A percentile compares a stretch with the other conserved stretches of the same genome.
These are phyloP conservation scores for Barbatosphaeria neglecta DNA, from an alignment of 495 filamentous ascomycete genomes.

Conservation along the genomic window DNA sequence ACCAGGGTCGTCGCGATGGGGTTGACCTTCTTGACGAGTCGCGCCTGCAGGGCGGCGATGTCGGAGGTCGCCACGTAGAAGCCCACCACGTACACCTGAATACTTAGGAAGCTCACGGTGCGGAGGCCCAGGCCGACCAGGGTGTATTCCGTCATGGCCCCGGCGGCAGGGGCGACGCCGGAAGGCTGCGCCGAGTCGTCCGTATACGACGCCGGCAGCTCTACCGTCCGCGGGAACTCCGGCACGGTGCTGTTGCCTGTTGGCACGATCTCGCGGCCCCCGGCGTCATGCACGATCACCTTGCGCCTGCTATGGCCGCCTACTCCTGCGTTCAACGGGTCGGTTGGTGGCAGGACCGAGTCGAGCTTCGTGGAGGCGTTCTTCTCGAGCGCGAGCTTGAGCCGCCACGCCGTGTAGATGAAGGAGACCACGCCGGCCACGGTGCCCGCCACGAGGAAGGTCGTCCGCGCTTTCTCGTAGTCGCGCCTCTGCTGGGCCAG, in stretches of 20 bases:
- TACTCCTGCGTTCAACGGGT: constrained; percentile 31
- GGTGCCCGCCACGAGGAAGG: constrained; percentile 35
- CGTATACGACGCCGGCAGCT: constrained; percentile 36
- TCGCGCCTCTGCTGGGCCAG: constrained; percentile 25
- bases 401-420: constrained; percentile 30
- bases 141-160: constrained; percentile 52
- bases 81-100: constrained; percentile 91
- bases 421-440: constrained; percentile 37
- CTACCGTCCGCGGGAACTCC: constrained; percentile 63
- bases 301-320: constrained; percentile 37
- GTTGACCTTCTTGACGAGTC: constrained; percentile 38
- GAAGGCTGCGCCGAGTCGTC: constrained; percentile 8
- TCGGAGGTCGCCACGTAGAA: constrained; percentile 76
- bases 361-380: constrained; percentile 30
- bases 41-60: constrained; percentile 43
- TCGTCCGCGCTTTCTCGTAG: constrained; percentile 32
- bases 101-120: constrained; percentile 77
- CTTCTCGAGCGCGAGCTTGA: constrained; percentile 23
- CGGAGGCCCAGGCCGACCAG: constrained; percentile 78
- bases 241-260: constrained; percentile 81
- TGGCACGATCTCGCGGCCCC: constrained; percentile 55
- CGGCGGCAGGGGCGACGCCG: constrained; percentile 11
- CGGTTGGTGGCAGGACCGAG: constrained; percentile 28
- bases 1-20: constrained; percentile 72
- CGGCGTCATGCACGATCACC: constrained; percentile 38